phyloP scores from a whole-genome alignment of 192 early-diverging fungal genomes.

The Mortierella alpina region DNA sequence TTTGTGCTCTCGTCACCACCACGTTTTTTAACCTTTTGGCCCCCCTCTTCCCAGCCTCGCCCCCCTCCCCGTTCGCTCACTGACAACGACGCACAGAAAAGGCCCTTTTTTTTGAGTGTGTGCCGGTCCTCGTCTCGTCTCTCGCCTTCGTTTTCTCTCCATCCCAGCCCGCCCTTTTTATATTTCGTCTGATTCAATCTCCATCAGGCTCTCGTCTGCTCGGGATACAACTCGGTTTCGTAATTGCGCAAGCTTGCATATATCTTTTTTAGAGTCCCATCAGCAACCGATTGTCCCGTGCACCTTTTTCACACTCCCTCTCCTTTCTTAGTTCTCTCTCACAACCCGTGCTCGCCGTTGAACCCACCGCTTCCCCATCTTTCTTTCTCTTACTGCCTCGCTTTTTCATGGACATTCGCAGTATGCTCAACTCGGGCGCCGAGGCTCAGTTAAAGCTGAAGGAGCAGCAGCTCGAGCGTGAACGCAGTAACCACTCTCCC shows the following conservation, averaged over 20 bases:
- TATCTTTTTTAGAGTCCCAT: too few species aligned
- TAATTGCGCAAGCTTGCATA: too few species aligned
- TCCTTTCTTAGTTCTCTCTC: background rate
- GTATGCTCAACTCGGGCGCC: conserved; percentile 52
- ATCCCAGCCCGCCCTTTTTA: background rate
- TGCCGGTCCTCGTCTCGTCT: conserved; percentile 5
- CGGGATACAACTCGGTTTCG: too few species aligned
- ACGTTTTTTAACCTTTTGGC: background rate
- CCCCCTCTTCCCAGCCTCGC: background rate
- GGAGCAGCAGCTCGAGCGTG: background rate
- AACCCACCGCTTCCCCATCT: background rate
- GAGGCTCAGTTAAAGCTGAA: conserved; percentile 26
- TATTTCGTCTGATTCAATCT: background rate
- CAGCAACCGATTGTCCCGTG: conserved; percentile 2
- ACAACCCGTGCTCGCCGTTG: background rate
- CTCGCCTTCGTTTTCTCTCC: background rate
- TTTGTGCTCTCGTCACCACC: too few species aligned
- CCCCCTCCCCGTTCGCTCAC: background rate
- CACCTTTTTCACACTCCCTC: background rate
- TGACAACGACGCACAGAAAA: too few species aligned
- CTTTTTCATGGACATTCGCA: conserved; percentile 45
- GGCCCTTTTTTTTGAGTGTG: background rate
- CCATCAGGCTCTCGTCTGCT: background rate
- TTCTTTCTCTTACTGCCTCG: background rate
- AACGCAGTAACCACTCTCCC: background rate